Evolutionary conservation across 2,329 filamentous ascomycete species (phyloP).

Genomic region (Geoglossum cookeanum): DNA sequence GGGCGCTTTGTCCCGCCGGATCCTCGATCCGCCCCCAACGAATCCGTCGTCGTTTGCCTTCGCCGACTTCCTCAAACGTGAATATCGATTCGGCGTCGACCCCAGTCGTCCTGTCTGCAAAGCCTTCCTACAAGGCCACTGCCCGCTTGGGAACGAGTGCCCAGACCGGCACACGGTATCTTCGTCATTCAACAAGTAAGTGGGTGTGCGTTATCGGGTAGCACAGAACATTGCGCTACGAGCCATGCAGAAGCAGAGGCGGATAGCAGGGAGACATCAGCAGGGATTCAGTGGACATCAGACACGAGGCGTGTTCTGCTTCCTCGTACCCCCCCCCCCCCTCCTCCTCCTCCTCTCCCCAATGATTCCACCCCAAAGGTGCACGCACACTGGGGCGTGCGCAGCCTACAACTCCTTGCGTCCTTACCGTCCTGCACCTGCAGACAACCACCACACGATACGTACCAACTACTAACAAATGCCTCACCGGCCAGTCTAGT

Average conservation of each 20-base stretch:
- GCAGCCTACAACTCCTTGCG: slow-evolving; percentile 13
- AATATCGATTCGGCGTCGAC: slow-evolving; percentile 68
- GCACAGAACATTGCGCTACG: neutral
- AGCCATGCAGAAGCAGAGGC: neutral
- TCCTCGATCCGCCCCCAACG: slow-evolving; percentile 14
- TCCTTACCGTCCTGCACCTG: slow-evolving; percentile 23
- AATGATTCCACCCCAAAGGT: neutral
- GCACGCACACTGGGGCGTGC: neutral
- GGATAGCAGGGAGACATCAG: neutral
- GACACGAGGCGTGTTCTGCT: neutral
- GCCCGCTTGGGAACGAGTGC: slow-evolving; percentile 67
- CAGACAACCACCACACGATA: slow-evolving; percentile 9
- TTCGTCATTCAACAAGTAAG: slow-evolving; percentile 44
- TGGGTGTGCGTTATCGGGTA: slow-evolving; percentile 6
- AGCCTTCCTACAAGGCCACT: slow-evolving; percentile 69
- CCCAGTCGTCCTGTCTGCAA: slow-evolving; percentile 67
- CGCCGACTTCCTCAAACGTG: slow-evolving; percentile 63
- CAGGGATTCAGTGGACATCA: neutral
- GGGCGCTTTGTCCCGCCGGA: slow-evolving; percentile 9
- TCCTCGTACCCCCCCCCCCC: too few relatives aligned
- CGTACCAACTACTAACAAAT: slow-evolving; percentile 8
- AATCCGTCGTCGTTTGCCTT: slow-evolving; percentile 56
- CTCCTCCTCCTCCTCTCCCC: neutral
- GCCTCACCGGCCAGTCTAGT: slow-evolving; percentile 39
- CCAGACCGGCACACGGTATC: slow-evolving; percentile 57